Percentiles rank a stretch among this genome's conserved stretches.
These are phyloP conservation scores for Naganishia cerealis DNA, from an alignment of 1,284 basidiomycete genomes.

Conservation along the genomic window DNA sequence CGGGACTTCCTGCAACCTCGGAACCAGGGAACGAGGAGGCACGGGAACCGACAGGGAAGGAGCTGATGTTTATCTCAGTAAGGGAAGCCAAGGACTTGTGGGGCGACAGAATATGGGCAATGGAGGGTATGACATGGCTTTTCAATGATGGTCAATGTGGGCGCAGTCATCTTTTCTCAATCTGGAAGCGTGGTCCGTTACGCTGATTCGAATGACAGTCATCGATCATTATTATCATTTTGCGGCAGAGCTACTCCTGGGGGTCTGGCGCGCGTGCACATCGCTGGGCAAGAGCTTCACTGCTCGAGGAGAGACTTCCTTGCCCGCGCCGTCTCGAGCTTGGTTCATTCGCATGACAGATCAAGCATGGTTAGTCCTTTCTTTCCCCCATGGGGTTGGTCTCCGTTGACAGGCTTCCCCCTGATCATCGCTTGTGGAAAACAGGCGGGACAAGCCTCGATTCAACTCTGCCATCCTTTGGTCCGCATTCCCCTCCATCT, in stretches of 20 bases:
- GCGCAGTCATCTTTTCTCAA: slow-evolving; percentile 28
- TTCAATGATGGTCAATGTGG: slow-evolving; percentile 54
- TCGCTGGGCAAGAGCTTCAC: slow-evolving; percentile 48
- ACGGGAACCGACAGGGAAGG: slow-evolving; percentile 64
- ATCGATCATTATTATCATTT: slow-evolving; percentile 79
- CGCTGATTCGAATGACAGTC: slow-evolving; percentile 52
- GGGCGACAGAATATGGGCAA: slow-evolving; percentile 65
- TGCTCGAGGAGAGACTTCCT: slow-evolving; percentile 42
- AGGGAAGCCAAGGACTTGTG: slow-evolving; percentile 65
- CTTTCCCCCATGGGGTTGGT: not conserved
- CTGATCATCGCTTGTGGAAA: not conserved
- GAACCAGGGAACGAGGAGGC: slow-evolving; percentile 65
- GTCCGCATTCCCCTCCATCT: slow-evolving; percentile 51
- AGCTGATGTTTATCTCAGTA: slow-evolving; percentile 65
- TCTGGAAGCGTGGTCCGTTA: slow-evolving; percentile 44
- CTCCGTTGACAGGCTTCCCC: no score
- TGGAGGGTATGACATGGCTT: slow-evolving; percentile 66
- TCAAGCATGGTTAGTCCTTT: slow-evolving; percentile 44
- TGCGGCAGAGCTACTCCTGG: slow-evolving; percentile 72
- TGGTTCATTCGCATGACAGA: slow-evolving; percentile 51
- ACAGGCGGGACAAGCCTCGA: slow-evolving; percentile 50
- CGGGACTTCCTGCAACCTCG: slow-evolving; percentile 62
- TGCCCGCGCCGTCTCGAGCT: slow-evolving; percentile 46
- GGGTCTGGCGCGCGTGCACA: slow-evolving; percentile 69
- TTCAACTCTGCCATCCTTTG: slow-evolving; percentile 52